Evolutionary conservation across 306 rosid species (phyloP), one percentile per base, ranked within the genome.

Genomic region (Trichosanthes truncata): DNA sequence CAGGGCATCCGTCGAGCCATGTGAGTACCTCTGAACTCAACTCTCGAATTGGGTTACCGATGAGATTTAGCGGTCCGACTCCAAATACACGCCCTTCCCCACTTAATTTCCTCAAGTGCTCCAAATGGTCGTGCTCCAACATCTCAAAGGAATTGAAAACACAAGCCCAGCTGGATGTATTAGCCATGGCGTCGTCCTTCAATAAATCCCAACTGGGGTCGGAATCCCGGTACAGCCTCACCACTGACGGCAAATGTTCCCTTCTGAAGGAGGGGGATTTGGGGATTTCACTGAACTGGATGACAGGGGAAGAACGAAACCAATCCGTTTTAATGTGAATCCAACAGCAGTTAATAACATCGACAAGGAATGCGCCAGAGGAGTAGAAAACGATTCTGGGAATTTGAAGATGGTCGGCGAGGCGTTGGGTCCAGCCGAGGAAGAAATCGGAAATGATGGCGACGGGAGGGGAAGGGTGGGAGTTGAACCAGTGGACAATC

Each of bases 401-500:
- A 9, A 87, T 81, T 14, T n/a, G 61, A 15, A 89, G 81, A 15
- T 63, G 82, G 48, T 41, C 78, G 45, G 89, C 77, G 4, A 89
- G 75, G 6, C 12, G 45, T 6, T 82, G 84, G 5, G 90, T 86
- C 86, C 87, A 82, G 36, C 88, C 91, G 10, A 89, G 88, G 68
- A 89, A 87, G 88, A 84, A 85, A 63, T 89, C 93, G 9, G 93
- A 87, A 48, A 89, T 18, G 49, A 89, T 43, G 56, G 93, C 93
- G 0, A 71, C 79, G 3, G 89, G 93, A 2, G 90, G 93, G 57
- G 85, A 81, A 25, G 83, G 83, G 56, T 89, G 90, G 76, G 89
- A 82, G 0, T 56, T 5, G 82, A 85, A 89, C 93, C 90, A 87
- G 25, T 52, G 73, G 26, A 85, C 26, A 3, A 87, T 83, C 0